phyloP scores from a whole-genome alignment of 345 rosid species.

The Eucalyptus melliodora region DNA sequence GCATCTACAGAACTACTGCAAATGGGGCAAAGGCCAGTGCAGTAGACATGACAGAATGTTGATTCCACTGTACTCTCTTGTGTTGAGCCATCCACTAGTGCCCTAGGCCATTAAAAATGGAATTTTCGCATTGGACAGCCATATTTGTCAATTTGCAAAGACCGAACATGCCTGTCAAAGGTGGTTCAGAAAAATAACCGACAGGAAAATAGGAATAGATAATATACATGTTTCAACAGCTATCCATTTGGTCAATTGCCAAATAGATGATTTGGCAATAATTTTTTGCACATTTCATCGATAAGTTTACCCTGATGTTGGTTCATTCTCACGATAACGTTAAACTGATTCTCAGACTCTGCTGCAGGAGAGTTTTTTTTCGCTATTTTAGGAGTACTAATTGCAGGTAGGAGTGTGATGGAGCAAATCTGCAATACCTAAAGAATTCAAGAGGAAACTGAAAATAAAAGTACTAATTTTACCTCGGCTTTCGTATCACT shows the following conservation, averaged over 20 bases:
- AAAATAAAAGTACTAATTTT: background rate
- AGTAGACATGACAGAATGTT: background rate
- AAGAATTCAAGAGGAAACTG: background rate
- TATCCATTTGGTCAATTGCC: background rate
- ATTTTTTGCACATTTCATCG: background rate
- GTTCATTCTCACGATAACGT: background rate
- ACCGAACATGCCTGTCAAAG: background rate
- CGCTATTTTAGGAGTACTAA: background rate
- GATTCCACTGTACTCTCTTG: background rate
- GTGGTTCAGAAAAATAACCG: background rate
- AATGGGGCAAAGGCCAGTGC: background rate
- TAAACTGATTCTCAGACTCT: background rate
- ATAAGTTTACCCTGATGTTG: background rate
- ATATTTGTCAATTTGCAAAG: background rate
- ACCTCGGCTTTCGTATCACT: constrained; percentile 44
- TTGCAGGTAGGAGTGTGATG: background rate
- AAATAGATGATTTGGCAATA: background rate
- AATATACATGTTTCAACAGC: background rate
- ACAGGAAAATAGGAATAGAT: background rate
- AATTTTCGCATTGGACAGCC: background rate
- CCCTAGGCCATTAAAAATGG: background rate
- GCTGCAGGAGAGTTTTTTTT: background rate
- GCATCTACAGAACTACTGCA: background rate
- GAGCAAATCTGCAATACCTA: background rate
- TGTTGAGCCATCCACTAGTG: background rate